phyloP scores from a whole-genome alignment of 208 protist genomes.

The Acanthamoeba healyi region DNA sequence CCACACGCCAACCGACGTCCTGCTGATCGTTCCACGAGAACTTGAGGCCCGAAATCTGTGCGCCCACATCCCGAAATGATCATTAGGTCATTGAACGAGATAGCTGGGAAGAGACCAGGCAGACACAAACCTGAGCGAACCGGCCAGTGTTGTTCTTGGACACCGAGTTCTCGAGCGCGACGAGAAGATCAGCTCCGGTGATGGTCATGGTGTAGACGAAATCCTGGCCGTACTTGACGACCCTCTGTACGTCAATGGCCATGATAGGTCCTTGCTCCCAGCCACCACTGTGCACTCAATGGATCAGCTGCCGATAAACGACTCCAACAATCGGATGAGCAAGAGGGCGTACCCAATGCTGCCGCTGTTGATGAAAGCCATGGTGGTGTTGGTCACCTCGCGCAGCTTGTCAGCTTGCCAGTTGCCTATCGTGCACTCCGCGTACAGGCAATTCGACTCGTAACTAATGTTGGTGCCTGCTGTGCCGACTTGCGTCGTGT shows the following conservation, averaged over 20 bases:
- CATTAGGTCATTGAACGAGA: too few relatives aligned
- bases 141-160: constrained; percentile 11
- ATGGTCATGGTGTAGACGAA: constrained; percentile 31
- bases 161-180: constrained; percentile 26
- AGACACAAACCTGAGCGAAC: not conserved
- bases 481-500: constrained; percentile 6
- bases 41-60: constrained; percentile 15
- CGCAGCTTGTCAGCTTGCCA: constrained; percentile 28
- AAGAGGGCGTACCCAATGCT: constrained; percentile 13
- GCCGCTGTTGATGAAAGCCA: constrained; percentile 30
- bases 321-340: not conserved
- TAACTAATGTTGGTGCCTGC: not conserved
- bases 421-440: constrained; percentile 28
- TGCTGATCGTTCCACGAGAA: not conserved
- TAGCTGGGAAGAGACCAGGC: not conserved
- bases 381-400: not conserved
- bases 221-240: constrained; percentile 25
- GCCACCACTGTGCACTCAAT: constrained; percentile 1
- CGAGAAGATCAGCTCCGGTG: not conserved
- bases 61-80: too few relatives aligned
- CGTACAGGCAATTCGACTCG: not conserved
- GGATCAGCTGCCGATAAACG: not conserved
- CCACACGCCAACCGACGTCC: constrained; percentile 9
- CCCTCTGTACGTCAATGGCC: constrained; percentile 21
- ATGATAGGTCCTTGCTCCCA: not conserved